phyloP scores from a whole-genome alignment of 1,284 basidiomycete species.

The Tremellales sp. region DNA sequence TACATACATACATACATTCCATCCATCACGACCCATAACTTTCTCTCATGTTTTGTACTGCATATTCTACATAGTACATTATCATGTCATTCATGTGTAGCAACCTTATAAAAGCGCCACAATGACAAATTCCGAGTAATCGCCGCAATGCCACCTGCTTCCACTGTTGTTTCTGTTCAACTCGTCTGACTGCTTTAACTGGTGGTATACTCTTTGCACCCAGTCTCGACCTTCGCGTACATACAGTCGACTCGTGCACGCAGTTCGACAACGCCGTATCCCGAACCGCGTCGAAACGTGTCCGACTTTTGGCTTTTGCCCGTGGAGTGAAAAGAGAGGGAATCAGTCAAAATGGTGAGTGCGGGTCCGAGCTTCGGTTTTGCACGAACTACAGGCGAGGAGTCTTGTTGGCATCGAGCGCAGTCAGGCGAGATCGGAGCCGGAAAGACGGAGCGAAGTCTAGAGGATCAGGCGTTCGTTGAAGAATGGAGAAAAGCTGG shows the following conservation, averaged over 20 bases:
- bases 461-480: not conserved
- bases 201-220: not conserved
- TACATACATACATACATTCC: too few relatives aligned
- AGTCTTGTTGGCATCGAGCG: too few relatives aligned
- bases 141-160: too few relatives aligned
- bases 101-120: conserved; percentile 2
- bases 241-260: not conserved
- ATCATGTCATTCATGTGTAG: not conserved
- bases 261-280: not conserved
- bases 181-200: not conserved
- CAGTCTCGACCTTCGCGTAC: too few relatives aligned
- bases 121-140: too few relatives aligned
- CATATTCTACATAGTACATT: too few relatives aligned
- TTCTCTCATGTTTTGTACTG: not conserved
- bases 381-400: too few relatives aligned
- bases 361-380: too few relatives aligned
- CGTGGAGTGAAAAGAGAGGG: not conserved
- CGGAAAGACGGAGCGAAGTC: not conserved
- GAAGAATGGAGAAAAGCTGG: too few relatives aligned
- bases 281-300: not conserved
- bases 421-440: not conserved
- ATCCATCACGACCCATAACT: too few relatives aligned
- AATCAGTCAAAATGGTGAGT: not conserved
- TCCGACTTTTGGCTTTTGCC: not conserved
- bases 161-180: too few relatives aligned